phyloP scores from a whole-genome alignment of 2,329 filamentous ascomycete species.

The Clonostachys sp. region DNA sequence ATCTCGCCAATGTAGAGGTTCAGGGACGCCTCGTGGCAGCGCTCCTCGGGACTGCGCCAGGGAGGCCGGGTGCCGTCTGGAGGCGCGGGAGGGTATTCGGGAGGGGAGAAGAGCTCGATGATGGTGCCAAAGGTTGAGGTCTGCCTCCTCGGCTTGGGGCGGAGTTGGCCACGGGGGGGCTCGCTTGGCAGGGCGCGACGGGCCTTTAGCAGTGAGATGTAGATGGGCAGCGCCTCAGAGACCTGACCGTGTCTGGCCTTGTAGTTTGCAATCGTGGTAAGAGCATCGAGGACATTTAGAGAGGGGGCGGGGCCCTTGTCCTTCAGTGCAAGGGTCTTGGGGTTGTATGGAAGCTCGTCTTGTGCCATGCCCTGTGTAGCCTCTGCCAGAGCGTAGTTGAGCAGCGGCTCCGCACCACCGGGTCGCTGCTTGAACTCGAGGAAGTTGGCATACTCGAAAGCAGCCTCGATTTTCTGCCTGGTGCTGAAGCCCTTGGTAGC shows the following conservation, averaged over 20 bases:
- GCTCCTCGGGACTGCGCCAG: conserved; percentile 56
- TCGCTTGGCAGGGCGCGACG: conserved; percentile 53
- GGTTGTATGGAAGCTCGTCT: conserved; percentile 43
- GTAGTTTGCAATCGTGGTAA: conserved; percentile 76
- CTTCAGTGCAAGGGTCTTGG: conserved; percentile 59
- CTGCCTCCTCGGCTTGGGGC: not conserved
- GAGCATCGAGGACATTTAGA: conserved; percentile 68
- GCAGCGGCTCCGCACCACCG: conserved; percentile 66
- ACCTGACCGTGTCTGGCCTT: conserved; percentile 67
- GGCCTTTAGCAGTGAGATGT: conserved; percentile 78
- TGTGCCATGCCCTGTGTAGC: conserved; percentile 53
- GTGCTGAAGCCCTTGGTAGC: conserved; percentile 74
- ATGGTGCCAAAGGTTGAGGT: conserved; percentile 8
- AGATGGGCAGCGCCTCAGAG: conserved; percentile 70
- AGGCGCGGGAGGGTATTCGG: conserved; percentile 66
- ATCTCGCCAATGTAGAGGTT: conserved; percentile 94
- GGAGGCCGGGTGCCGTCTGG: conserved; percentile 66
- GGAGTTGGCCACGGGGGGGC: conserved; percentile 12
- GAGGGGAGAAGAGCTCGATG: conserved; percentile 27
- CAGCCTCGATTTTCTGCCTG: conserved; percentile 77
- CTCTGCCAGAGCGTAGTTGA: conserved; percentile 71
- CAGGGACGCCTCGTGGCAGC: conserved; percentile 80
- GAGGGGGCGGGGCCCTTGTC: conserved; percentile 57
- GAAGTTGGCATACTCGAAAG: conserved; percentile 80
- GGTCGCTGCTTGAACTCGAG: conserved; percentile 69